Conservation (phyloP, 768 basidiomycete species). For the Mycena venus region DNA sequence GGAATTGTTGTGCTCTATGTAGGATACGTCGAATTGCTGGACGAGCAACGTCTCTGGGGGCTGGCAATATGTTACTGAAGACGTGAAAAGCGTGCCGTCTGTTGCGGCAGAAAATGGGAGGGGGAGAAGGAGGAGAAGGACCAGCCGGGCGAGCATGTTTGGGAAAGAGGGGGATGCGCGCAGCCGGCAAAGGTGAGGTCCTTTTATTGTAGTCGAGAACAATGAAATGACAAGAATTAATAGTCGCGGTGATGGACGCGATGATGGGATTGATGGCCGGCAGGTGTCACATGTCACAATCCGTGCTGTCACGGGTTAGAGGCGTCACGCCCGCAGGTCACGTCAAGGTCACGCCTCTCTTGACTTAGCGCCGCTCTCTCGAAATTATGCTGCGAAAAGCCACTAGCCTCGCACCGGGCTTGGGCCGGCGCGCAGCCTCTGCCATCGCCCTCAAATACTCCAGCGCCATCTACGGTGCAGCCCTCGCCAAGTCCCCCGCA, state of each 20-base stretch:
- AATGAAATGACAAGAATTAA: too few relatives aligned
- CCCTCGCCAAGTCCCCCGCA: slow-evolving; percentile 86
- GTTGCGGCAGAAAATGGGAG: slow-evolving; percentile 12
- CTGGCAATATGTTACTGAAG: slow-evolving; percentile 89
- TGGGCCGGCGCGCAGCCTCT: slow-evolving; percentile 81
- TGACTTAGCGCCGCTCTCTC: too few relatives aligned
- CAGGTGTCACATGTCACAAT: too few relatives aligned
- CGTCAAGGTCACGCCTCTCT: not conserved
- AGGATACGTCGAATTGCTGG: slow-evolving; percentile 81
- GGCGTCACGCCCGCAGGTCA: too few relatives aligned
- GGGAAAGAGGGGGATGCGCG: not conserved
- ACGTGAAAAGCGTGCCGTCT: slow-evolving; percentile 62
- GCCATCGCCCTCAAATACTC: slow-evolving; percentile 88
- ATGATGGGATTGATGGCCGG: too few relatives aligned
- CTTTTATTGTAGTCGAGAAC: not conserved
- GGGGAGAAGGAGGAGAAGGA: slow-evolving; percentile 45
- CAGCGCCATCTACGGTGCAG: slow-evolving; percentile 84
- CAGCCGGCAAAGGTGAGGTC: not conserved
- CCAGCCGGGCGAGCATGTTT: slow-evolving; percentile 50
- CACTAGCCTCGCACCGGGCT: slow-evolving; percentile 55
- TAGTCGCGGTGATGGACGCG: not conserved
- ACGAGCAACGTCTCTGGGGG: slow-evolving; percentile 85
- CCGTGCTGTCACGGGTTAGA: too few relatives aligned
- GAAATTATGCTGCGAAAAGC: slow-evolving; percentile 62
- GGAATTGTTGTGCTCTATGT: slow-evolving; percentile 78